phyloP scores from a whole-genome alignment of 2,329 filamentous ascomycete species.

The Aspergillus arachidicola region DNA sequence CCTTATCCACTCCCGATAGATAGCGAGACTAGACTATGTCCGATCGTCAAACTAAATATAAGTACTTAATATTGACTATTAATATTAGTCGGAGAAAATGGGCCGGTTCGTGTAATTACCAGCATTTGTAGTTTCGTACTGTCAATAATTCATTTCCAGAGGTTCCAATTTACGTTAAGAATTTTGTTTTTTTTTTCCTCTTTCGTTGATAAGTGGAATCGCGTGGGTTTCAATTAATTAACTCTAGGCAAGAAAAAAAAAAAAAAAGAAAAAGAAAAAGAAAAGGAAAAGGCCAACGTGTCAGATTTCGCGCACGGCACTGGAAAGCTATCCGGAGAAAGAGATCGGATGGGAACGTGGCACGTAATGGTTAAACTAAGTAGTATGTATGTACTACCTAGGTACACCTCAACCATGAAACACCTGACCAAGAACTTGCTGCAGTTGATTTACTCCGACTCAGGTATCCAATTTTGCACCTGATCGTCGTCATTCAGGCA shows the following conservation, averaged over 20 bases:
- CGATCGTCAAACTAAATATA: constrained; percentile 7
- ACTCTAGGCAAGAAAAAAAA: too few species aligned
- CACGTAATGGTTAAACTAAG: not conserved
- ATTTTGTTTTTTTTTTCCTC: not conserved
- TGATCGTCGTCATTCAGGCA: not conserved
- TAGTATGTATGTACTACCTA: not conserved
- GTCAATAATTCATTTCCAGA: not conserved
- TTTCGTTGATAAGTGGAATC: too few species aligned
- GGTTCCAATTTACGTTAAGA: not conserved
- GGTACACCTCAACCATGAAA: not conserved
- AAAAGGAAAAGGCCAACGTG: not conserved
- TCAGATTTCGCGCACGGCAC: not conserved
- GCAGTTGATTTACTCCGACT: not conserved
- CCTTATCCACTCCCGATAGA: constrained; percentile 2
- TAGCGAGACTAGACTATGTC: constrained; percentile 4
- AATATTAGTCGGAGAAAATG: not conserved
- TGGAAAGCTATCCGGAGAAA: not conserved
- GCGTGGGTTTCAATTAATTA: too few species aligned
- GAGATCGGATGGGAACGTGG: not conserved
- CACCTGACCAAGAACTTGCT: not conserved
- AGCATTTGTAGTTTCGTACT: not conserved
- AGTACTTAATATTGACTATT: constrained; percentile 1
- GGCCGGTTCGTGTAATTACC: not conserved
- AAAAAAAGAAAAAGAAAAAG: too few species aligned
- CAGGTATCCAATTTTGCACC: not conserved